Conservation (phyloP, 768 basidiomycete species). For the Rhodotorula kratochvilovae region DNA sequence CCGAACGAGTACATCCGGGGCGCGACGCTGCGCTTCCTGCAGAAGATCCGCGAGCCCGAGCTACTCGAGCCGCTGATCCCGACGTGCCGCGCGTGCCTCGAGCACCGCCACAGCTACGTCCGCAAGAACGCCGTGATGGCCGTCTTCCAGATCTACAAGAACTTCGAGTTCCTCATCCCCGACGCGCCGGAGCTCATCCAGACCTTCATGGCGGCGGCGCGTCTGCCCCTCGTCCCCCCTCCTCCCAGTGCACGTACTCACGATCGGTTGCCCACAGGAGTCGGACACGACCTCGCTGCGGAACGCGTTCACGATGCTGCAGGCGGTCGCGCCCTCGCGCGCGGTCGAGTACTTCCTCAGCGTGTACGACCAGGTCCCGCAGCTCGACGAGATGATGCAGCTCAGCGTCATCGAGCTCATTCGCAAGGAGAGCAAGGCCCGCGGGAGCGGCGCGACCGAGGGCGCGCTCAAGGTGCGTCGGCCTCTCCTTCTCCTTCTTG, state of each 20-base stretch:
- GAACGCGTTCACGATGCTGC: constrained; percentile 93
- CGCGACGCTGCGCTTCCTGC: constrained; percentile 90
- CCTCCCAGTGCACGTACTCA: not conserved
- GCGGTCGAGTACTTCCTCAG: constrained; percentile 86
- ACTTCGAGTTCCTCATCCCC: constrained; percentile 89
- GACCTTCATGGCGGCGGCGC: constrained; percentile 80
- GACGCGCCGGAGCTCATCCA: constrained; percentile 94
- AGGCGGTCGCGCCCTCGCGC: constrained; percentile 69
- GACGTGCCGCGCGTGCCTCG: constrained; percentile 84
- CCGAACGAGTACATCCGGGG: constrained; percentile 99
- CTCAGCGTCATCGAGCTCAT: constrained; percentile 94
- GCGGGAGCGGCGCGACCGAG: constrained; percentile 50
- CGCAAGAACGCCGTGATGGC: constrained; percentile 98
- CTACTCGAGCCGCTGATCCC: constrained; percentile 93
- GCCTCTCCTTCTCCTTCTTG: not conserved
- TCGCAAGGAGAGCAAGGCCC: constrained; percentile 72
- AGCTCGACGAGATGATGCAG: constrained; percentile 86
- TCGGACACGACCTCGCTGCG: constrained; percentile 93
- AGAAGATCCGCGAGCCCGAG: constrained; percentile 90
- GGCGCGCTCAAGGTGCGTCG: constrained; percentile 60
- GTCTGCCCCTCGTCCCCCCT: constrained; percentile 24
- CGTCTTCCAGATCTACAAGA: constrained; percentile 85
- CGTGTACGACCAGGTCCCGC: constrained; percentile 74
- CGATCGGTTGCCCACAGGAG: too few species aligned
- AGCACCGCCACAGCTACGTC: constrained; percentile 96